A percentile compares a stretch with the other conserved stretches of the same genome.
Evolutionary conservation across 139 green algal genomes (phyloP).

Genomic region (Astrephomene gubernaculifera): DNA sequence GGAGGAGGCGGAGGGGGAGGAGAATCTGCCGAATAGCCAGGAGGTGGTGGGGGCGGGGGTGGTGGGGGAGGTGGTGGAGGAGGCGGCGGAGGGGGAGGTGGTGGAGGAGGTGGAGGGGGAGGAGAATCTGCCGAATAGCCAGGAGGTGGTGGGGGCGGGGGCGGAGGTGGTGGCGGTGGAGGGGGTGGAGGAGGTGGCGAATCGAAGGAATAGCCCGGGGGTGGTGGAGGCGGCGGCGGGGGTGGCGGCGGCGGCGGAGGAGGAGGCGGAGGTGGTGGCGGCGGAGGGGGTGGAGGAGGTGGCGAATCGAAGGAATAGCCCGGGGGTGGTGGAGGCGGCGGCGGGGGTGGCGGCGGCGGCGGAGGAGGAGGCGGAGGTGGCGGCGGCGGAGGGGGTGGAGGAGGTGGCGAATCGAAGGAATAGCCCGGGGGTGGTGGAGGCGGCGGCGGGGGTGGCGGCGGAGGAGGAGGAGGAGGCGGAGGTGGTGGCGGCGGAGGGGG

Average conservation of each 20-base stretch:
- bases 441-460: too few species aligned
- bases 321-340: neutral
- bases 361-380: neutral
- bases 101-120: too few species aligned
- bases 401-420: too few species aligned
- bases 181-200: neutral
- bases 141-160: neutral
- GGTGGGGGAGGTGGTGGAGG: too few species aligned
- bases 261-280: neutral
- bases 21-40: too few species aligned
- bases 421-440: neutral
- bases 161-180: neutral
- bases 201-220: too few species aligned
- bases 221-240: neutral
- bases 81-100: too few species aligned
- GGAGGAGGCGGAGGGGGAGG: too few species aligned
- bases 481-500: too few species aligned
- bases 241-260: neutral
- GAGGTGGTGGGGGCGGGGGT: too few species aligned
- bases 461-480: neutral
- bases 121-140: too few species aligned
- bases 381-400: neutral
- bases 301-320: neutral
- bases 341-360: neutral
- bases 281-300: neutral